These are phyloP conservation scores for Hortaea werneckii DNA, from an alignment of 2,329 filamentous ascomycete species.

Conservation along the genomic window DNA sequence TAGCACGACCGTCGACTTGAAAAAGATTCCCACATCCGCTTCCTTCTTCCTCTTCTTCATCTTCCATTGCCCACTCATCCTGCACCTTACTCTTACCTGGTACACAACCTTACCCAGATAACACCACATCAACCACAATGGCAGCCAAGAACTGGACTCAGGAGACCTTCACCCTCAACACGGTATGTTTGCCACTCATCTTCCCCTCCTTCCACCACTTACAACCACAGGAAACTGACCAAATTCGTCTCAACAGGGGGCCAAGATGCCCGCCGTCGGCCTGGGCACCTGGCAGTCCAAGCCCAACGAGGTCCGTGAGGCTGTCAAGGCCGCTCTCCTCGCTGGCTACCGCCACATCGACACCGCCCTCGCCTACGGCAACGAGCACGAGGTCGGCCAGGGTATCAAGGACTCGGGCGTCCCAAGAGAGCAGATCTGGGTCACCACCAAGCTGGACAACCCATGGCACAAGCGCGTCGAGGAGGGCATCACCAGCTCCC, in stretches of 20 bases:
- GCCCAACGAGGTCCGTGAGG: constrained; percentile 57
- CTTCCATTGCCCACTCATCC: too few relatives aligned
- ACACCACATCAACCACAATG: constrained; percentile 2
- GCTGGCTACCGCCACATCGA: constrained; percentile 53
- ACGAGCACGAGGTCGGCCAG: constrained; percentile 62
- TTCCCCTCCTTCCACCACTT: not conserved
- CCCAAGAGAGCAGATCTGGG: constrained; percentile 57
- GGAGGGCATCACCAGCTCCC: constrained; percentile 50
- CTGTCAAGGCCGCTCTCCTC: constrained; percentile 56
- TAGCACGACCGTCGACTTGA: too few relatives aligned
- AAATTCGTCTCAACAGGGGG: constrained; percentile 30
- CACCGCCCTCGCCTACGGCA: constrained; percentile 68
- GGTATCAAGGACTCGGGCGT: constrained; percentile 59
- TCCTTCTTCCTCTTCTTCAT: too few relatives aligned
- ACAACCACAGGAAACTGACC: not conserved
- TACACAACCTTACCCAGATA: too few relatives aligned
- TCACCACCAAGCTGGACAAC: constrained; percentile 79
- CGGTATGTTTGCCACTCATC: constrained; percentile 21
- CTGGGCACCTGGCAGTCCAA: constrained; percentile 71
- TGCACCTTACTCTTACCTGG: too few relatives aligned
- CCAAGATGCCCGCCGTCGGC: constrained; percentile 66
- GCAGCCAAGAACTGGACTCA: constrained; percentile 20
- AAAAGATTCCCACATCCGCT: too few relatives aligned
- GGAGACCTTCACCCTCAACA: constrained; percentile 46
- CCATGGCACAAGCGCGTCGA: constrained; percentile 61